Evolutionary conservation across 768 basidiomycete species (phyloP), one percentile per base, ranked within the genome.

Genomic region (Trametes sanguinea): DNA sequence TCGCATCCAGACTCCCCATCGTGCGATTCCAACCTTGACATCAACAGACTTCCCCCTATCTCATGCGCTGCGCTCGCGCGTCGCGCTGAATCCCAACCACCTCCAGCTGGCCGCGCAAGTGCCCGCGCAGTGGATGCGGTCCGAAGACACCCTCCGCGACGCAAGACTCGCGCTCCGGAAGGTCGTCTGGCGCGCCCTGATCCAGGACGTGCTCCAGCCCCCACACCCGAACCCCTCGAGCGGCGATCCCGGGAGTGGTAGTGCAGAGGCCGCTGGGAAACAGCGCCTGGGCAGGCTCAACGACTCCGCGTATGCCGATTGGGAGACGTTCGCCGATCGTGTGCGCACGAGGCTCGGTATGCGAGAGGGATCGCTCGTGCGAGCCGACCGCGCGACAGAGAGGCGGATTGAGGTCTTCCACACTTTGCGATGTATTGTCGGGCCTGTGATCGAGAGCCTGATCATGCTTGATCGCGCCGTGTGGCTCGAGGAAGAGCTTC

Each of bases 31-130:
- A 39, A 46, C 16, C 9, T 51, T 11, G 6, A 37, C 35, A 11
- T 11, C 35, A 11, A 37, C 54, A 84, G 88, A 87, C 72, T 85
- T 86, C 66, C 86, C 85, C 13, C 74, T 87, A 37, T 84, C 81
- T 72, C 64, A 62, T 54, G 44, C 52, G 57, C 29, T 57, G 63
- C 63, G 17, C 55, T 22, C 69, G 69, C 6, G 30, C 47, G 65
- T 78, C 35, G 51, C 66, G 6, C 75, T 85, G 5, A 78, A 83
- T 2, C 69, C 80, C 5, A 81, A 80, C 10, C 85, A 87, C 22
- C 78, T 83, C 51, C 89, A 91, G 60, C 82, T 92, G 33, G 90
- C 90, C 1, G 81, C 90, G 0, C 90, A 92, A 66, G 78, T 85
- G 1, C 90, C 90, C 0, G 72, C 77, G 11, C 78, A 83, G 51